phyloP scores from a whole-genome alignment of 2,329 filamentous ascomycete genomes.

The Geoglossum cookeanum region DNA sequence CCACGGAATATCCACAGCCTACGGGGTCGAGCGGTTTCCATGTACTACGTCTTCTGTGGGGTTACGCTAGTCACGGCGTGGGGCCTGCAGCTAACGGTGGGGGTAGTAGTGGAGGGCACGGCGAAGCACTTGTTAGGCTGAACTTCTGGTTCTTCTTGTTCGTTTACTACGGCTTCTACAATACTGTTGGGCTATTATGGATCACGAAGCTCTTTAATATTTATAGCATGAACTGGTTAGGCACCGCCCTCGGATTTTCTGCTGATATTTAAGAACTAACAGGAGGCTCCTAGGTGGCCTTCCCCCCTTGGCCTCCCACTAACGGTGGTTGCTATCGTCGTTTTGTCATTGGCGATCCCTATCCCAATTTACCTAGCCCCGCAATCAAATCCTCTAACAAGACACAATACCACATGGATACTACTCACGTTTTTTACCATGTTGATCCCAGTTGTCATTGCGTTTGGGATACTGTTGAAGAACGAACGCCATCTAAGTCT shows the following conservation, averaged over 20 bases:
- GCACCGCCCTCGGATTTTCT: background rate
- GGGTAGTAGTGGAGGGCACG: constrained; percentile 31
- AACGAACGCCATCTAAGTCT: constrained; percentile 44
- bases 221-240: constrained; percentile 46
- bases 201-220: constrained; percentile 55
- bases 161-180: constrained; percentile 52
- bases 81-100: constrained; percentile 8
- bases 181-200: constrained; percentile 46
- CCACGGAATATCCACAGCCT: background rate
- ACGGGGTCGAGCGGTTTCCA: background rate
- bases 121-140: constrained; percentile 41
- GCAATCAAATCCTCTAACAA: constrained; percentile 32
- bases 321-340: constrained; percentile 42
- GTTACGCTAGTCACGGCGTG: constrained; percentile 8
- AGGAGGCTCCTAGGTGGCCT: constrained; percentile 31
- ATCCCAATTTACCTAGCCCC: constrained; percentile 40
- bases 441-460: constrained; percentile 47
- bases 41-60: constrained; percentile 5
- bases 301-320: constrained; percentile 42
- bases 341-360: constrained; percentile 38
- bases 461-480: constrained; percentile 42
- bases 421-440: constrained; percentile 52
- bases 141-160: constrained; percentile 57
- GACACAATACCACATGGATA: constrained; percentile 49
- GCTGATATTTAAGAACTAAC: background rate